Conservation (phyloP, 2,329 filamentous ascomycete species). For the Ophiostoma triangulosporum region DNA sequence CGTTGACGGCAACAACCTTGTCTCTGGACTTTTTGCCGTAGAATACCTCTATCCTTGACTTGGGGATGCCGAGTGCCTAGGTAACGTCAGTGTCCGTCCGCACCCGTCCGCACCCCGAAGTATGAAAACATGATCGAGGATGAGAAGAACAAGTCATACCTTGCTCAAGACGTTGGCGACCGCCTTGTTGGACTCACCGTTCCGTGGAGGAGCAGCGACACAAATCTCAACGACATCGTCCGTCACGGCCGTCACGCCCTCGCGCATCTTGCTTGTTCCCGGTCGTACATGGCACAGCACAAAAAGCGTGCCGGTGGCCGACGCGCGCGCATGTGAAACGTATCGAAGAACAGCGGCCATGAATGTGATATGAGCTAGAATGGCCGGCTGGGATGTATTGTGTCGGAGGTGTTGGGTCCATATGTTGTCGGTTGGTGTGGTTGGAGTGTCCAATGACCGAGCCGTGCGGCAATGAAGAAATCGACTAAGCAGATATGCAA, state of each 20-base stretch:
- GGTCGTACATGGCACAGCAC: conserved; percentile 56
- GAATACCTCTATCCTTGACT: conserved; percentile 48
- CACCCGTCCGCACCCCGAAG: no score
- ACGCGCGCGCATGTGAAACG: conserved; percentile 34
- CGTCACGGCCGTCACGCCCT: conserved; percentile 45
- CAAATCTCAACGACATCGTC: conserved; percentile 48
- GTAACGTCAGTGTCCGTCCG: background rate
- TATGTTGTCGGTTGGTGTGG: background rate
- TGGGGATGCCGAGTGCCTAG: conserved; percentile 45
- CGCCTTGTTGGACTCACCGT: conserved; percentile 57
- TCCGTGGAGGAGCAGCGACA: conserved; percentile 49
- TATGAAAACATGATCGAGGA: background rate
- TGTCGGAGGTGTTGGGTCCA: background rate
- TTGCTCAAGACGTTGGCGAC: conserved; percentile 49
- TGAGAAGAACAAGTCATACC: conserved; percentile 23
- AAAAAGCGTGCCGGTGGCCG: conserved; percentile 34
- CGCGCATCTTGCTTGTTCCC: conserved; percentile 44
- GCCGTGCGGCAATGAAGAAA: background rate
- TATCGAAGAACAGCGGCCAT: conserved; percentile 26
- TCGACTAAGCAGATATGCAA: conserved; percentile 9
- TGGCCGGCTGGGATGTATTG: background rate
- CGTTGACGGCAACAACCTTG: conserved; percentile 41
- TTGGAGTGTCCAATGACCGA: background rate
- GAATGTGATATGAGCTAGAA: background rate
- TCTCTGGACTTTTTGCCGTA: conserved; percentile 50